Evolutionary conservation across 2,329 filamentous ascomycete species (phyloP), one percentile per base, ranked within the genome.

Genomic region (Davidsoniella eucalypti): DNA sequence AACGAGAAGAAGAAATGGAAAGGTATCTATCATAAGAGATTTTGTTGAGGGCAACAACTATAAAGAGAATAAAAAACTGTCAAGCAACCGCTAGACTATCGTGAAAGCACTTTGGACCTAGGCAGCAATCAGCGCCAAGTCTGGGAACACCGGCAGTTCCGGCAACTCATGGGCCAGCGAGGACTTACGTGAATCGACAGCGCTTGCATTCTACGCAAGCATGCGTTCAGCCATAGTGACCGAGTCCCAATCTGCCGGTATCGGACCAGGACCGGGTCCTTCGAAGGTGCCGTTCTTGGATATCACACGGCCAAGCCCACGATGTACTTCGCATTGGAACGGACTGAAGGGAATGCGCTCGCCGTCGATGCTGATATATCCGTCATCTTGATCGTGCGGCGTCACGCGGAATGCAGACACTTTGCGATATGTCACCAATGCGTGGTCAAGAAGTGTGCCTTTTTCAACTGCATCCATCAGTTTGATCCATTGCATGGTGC

Each of bases 351-450:
- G 84, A 2, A 94, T 72, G 49, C 76, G 74, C 66, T 98, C 92
- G 37, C 92, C 92, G 60, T 96, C 92, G 56, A 98, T 87, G 62
- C 87, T 93, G 61, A 98, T 93, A 62, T 84, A 92, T 1, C 90
- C 90, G 55, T 80, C 73, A 38, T 75, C 68, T 58, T 80, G 73
- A 55, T 82, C 67, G 49, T 76, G 78, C 0, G 92, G 92, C 3
- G 81, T 80, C 55, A 98, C 81, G 40, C 92, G 76, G 61, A 92
- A 95, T 0, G 82, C 92, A n/a, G 75, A 73, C 3, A 95, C 74
- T 63, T 98, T 98, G 58, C 80, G 76, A 63, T 95, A 90, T 26
- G 73, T 72, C 10, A 94, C 83, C 38, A 84, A 73, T 0, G 78
- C 73, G 60, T 84, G 78, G 61, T 94, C 84, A 57, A 94, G 93